phyloP scores from a whole-genome alignment of 257 asterid species.

The Catharanthus roseus region DNA sequence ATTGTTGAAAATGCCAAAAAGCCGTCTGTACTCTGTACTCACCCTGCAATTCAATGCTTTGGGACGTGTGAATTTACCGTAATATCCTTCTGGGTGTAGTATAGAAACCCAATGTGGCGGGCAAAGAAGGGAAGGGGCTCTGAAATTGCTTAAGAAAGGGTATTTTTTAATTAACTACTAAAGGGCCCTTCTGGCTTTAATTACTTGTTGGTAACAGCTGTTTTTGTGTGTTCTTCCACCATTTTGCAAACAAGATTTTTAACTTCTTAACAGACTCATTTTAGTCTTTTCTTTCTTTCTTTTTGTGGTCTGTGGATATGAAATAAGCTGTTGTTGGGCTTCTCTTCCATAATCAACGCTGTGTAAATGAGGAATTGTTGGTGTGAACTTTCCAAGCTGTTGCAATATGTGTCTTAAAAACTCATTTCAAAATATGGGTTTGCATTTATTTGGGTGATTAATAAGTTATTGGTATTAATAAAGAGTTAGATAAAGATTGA shows the following conservation, averaged over 20 bases:
- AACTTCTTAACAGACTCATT: background rate
- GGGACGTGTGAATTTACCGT: background rate
- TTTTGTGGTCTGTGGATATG: conserved; percentile 7
- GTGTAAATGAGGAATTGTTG: conserved; percentile 15
- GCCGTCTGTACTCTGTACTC: background rate
- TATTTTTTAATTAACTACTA: background rate
- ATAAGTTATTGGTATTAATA: background rate
- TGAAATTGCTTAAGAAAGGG: background rate
- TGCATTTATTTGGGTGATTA: conserved; percentile 6
- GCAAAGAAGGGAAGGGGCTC: background rate
- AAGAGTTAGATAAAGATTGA: conserved; percentile 16
- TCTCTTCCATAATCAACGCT: conserved; percentile 11
- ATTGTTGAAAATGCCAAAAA: background rate
- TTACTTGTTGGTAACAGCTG: conserved; percentile 20
- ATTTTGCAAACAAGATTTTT: conserved; percentile 14
- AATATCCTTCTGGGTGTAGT: background rate
- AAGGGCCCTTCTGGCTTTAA: conserved; percentile 9
- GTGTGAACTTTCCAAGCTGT: conserved; percentile 30
- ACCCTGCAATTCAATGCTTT: background rate
- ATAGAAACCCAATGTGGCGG: background rate
- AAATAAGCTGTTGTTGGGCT: conserved; percentile 6
- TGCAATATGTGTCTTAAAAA: background rate
- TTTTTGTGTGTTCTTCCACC: conserved; percentile 14
- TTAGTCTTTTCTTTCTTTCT: background rate
- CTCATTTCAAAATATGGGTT: conserved; percentile 10